Evolutionary conservation across 805 yeast species (phyloP).

Genomic region (Wickerhamomyces bisporus): DNA sequence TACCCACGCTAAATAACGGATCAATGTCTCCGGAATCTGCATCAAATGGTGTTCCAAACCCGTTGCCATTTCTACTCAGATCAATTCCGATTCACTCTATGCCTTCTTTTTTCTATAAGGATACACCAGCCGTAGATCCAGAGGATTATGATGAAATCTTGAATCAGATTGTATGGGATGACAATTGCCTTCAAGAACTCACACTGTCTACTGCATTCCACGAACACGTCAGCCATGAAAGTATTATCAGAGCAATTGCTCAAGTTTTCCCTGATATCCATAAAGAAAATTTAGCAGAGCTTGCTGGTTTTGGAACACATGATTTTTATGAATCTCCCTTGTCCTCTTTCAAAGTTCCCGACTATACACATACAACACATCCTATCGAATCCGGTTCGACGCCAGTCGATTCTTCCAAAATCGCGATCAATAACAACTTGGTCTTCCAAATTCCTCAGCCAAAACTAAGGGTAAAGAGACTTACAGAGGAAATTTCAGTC

Average conservation of each 20-base stretch:
- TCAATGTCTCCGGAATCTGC: constrained; percentile 14
- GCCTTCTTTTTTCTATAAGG: constrained; percentile 45
- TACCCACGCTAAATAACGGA: constrained; percentile 2
- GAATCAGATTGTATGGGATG: constrained; percentile 23
- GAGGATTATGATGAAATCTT: constrained; percentile 27
- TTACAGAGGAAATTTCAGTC: constrained; percentile 36
- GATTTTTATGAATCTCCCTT: constrained; percentile 16
- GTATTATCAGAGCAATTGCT: constrained; percentile 21
- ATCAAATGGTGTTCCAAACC: constrained; percentile 48
- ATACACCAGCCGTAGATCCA: constrained; percentile 28
- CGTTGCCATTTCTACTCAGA: constrained; percentile 62
- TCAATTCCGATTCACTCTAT: constrained; percentile 59
- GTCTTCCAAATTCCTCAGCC: constrained; percentile 34
- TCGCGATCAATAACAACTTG: neutral
- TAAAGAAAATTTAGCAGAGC: constrained; percentile 15
- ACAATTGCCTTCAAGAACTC: constrained; percentile 11
- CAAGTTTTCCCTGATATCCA: constrained; percentile 25
- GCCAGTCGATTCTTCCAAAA: constrained; percentile 1
- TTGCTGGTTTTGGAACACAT: constrained; percentile 8
- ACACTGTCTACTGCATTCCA: constrained; percentile 4
- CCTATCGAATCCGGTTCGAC: constrained; percentile 6
- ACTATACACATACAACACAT: constrained; percentile 2
- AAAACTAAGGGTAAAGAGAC: constrained; percentile 28
- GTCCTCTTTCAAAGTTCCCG: constrained; percentile 12
- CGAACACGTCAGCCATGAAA: constrained; percentile 11